Conservation (phyloP, 164 flowering plant species). For the Chloranthus sessilifolius region DNA sequence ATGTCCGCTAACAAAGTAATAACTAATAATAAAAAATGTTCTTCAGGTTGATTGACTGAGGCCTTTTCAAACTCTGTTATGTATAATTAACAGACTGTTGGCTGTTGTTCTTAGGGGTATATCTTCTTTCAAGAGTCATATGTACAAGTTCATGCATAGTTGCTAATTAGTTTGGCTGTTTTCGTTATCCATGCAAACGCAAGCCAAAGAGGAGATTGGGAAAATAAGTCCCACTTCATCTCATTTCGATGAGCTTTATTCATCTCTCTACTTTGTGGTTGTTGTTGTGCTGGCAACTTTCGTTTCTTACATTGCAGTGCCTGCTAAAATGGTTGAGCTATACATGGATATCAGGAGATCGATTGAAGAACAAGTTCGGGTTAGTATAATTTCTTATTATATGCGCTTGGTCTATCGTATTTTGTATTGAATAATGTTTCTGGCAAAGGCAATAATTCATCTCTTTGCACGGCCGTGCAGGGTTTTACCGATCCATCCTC, state of each 20-base stretch:
- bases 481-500: constrained; percentile 77
- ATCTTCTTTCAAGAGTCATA: neutral
- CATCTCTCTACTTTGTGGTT: neutral
- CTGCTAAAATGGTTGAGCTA: constrained; percentile 57
- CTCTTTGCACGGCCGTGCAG: constrained; percentile 30
- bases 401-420: neutral
- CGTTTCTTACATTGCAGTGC: constrained; percentile 37
- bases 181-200: neutral
- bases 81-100: no score
- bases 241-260: no score
- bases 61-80: no score
- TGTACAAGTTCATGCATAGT: neutral
- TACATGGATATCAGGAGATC: constrained; percentile 61
- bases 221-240: no score
- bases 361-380: constrained; percentile 67
- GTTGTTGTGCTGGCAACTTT: neutral
- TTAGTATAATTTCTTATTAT: constrained; percentile 19
- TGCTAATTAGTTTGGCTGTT: neutral
- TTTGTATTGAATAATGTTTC: neutral
- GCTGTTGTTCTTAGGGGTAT: no score
- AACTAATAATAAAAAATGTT: no score
- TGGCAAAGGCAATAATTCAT: neutral
- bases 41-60: no score
- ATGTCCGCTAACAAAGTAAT: no score
- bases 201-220: neutral